Percentiles rank a stretch among this genome's conserved stretches.
Evolutionary conservation across 108 stramenopile genomes (phyloP).

Genomic region (Skeletonema potamos): DNA sequence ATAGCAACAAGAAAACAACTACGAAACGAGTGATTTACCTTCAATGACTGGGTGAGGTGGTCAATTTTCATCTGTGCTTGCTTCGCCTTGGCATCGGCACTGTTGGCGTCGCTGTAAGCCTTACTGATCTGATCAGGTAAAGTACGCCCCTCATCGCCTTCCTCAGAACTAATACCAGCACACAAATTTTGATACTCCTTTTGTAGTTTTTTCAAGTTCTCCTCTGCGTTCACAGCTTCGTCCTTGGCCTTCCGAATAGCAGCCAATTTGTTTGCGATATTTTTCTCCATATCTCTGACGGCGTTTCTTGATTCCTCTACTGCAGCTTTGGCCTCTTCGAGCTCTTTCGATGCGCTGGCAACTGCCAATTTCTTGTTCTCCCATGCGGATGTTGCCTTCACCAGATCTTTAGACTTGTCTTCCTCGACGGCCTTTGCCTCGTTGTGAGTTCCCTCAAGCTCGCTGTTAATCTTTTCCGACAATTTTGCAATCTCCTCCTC

Average conservation of each 20-base stretch:
- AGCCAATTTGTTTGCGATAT: constrained; percentile 55
- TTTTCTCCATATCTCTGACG: constrained; percentile 56
- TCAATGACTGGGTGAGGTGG: constrained; percentile 76
- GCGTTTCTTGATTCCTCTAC: constrained; percentile 61
- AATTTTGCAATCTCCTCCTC: constrained; percentile 61
- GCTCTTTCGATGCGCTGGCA: constrained; percentile 66
- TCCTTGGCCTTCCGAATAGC: constrained; percentile 58
- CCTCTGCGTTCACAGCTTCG: constrained; percentile 69
- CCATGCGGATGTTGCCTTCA: constrained; percentile 87
- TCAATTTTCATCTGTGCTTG: constrained; percentile 91
- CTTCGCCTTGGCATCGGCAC: constrained; percentile 84
- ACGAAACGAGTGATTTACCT: constrained; percentile 45
- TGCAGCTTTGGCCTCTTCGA: constrained; percentile 60
- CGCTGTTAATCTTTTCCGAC: constrained; percentile 59
- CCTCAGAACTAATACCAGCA: constrained; percentile 79
- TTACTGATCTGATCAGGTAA: constrained; percentile 86
- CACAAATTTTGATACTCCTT: constrained; percentile 86
- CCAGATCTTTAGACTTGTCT: constrained; percentile 90
- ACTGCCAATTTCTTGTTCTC: constrained; percentile 73
- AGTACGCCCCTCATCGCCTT: constrained; percentile 78
- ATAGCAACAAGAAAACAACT: neutral
- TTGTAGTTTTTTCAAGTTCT: constrained; percentile 51
- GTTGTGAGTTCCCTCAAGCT: constrained; percentile 59
- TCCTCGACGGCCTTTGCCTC: constrained; percentile 69
- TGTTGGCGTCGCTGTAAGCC: constrained; percentile 87